phyloP scores from a whole-genome alignment of 2,329 filamentous ascomycete genomes.

The Sarocladiaceae sp. region DNA sequence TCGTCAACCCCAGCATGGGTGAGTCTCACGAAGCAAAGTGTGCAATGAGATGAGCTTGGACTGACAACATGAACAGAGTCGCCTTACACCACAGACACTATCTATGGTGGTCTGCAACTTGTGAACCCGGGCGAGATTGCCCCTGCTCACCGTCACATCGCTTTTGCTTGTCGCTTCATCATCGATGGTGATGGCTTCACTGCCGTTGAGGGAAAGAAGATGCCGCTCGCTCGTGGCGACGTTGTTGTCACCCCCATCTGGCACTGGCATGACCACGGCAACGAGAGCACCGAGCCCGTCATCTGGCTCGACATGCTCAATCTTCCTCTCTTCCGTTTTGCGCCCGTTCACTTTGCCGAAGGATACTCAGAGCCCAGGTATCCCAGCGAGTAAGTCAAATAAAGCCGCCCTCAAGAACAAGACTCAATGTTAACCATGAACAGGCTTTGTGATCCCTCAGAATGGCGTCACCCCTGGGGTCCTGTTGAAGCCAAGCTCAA shows the following conservation, averaged over 20 bases:
- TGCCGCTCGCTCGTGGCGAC: conserved; percentile 48
- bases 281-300: conserved; percentile 48
- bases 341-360: conserved; percentile 51
- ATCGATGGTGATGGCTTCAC: conserved; percentile 56
- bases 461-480: conserved; percentile 40
- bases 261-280: conserved; percentile 59
- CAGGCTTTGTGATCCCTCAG: conserved; percentile 28
- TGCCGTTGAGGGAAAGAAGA: conserved; percentile 49
- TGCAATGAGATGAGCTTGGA: background rate
- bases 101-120: conserved; percentile 53
- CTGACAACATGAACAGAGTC: conserved; percentile 28
- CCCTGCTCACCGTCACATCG: conserved; percentile 50
- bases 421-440: too few species aligned
- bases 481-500: conserved; percentile 36
- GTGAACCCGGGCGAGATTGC: conserved; percentile 53
- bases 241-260: conserved; percentile 54
- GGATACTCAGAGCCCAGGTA: conserved; percentile 43
- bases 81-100: conserved; percentile 53
- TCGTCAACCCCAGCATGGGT: conserved; percentile 46
- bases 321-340: conserved; percentile 45
- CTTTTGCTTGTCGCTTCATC: conserved; percentile 54
- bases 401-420: too few species aligned
- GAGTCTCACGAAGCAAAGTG: conserved; percentile 5
- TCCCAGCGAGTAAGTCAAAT: conserved; percentile 34
- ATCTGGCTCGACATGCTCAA: conserved; percentile 57